Percentiles rank a stretch among this genome's conserved stretches.
Evolutionary conservation across 2,329 filamentous ascomycete species (phyloP).

Genomic region (Ceratocystis cacaofunesta): DNA sequence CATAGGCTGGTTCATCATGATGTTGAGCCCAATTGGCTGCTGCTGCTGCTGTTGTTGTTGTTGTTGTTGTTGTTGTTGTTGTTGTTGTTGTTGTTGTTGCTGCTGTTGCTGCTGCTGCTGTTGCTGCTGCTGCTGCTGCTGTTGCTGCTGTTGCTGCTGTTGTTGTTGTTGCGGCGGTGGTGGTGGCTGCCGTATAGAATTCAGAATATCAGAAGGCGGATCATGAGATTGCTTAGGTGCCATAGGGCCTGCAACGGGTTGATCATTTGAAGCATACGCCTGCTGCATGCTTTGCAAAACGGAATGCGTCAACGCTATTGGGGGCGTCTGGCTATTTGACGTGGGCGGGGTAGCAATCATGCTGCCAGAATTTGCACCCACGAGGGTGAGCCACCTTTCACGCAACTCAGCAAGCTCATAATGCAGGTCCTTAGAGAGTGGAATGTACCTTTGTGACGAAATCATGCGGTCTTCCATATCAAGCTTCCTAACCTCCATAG

Average conservation of each 20-base stretch:
- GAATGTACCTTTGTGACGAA: constrained; percentile 32
- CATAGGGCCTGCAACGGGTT: not conserved
- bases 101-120: not conserved
- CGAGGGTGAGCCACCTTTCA: constrained; percentile 37
- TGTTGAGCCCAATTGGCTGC: constrained; percentile 8
- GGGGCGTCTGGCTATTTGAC: not conserved
- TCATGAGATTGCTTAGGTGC: not conserved
- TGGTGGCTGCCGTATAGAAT: not conserved
- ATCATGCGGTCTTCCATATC: constrained; percentile 35
- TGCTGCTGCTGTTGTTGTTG: not conserved
- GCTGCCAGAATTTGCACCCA: constrained; percentile 22
- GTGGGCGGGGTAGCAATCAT: not conserved
- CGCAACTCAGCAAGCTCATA: constrained; percentile 31
- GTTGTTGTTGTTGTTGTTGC: not conserved
- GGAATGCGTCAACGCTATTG: not conserved
- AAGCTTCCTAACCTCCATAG: constrained; percentile 34
- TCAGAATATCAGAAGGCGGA: not conserved
- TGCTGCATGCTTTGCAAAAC: not conserved
- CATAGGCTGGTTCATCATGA: constrained; percentile 14
- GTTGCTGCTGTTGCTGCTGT: not conserved
- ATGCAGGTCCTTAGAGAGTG: constrained; percentile 32
- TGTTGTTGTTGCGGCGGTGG: not conserved
- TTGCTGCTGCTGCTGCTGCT: not conserved
- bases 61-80: not conserved
- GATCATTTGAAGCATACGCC: not conserved